Conservation (phyloP, 208 protist genomes). For the Acanthamoeba royreba region DNA sequence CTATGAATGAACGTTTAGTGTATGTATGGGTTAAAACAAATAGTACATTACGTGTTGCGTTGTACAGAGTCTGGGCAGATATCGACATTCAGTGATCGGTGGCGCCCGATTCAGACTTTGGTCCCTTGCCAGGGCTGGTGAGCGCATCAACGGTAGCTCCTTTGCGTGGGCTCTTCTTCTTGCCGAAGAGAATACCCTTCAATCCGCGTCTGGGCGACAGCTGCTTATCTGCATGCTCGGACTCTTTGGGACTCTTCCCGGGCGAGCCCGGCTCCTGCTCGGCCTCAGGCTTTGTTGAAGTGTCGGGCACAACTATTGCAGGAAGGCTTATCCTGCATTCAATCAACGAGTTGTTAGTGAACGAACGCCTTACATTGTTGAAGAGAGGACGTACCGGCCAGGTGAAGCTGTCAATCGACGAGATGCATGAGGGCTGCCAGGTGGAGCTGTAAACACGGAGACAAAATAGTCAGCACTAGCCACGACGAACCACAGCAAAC, state of each 20-base stretch:
- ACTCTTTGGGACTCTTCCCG: background rate
- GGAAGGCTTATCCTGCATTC: background rate
- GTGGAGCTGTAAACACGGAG: background rate
- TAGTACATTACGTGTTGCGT: no score
- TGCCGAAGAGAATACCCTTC: background rate
- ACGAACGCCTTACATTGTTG: no score
- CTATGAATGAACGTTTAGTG: background rate
- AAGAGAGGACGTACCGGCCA: no score
- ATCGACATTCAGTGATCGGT: no score
- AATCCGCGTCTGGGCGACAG: background rate
- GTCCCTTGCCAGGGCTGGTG: background rate
- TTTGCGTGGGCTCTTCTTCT: background rate
- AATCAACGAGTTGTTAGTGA: background rate
- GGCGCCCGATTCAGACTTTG: no score
- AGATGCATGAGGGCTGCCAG: background rate
- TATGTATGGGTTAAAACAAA: background rate
- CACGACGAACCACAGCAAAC: background rate
- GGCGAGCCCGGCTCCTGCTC: background rate
- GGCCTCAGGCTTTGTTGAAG: background rate
- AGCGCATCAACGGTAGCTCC: background rate
- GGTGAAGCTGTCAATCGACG: background rate
- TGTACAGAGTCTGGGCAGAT: no score
- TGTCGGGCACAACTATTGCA: background rate
- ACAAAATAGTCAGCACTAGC: background rate
- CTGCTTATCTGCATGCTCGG: no score